A percentile compares a stretch with the other conserved stretches of the same genome.
Evolutionary conservation across 108 stramenopile species (phyloP).

Genomic region (Nannochloropsis salina): DNA sequence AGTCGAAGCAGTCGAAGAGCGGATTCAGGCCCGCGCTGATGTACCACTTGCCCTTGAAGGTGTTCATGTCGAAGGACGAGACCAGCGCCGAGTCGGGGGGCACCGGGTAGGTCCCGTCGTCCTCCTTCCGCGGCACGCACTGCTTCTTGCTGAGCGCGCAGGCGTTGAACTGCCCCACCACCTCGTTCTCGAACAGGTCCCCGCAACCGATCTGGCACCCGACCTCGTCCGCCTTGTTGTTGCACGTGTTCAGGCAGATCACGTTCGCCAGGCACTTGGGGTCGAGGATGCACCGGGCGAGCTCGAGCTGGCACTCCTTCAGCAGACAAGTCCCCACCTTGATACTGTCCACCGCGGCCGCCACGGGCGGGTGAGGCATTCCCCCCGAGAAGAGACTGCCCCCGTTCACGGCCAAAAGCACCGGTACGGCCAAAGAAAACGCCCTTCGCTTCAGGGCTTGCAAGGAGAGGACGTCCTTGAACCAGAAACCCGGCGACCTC

Average conservation of each 20-base stretch:
- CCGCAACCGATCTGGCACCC: conserved; percentile 92
- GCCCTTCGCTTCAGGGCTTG: background rate
- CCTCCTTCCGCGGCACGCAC: conserved; percentile 79
- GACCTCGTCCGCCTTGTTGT: conserved; percentile 70
- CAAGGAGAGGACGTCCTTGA: background rate
- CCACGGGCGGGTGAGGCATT: conserved; percentile 17
- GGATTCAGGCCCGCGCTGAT: conserved; percentile 86
- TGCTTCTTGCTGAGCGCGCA: conserved; percentile 82
- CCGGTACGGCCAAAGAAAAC: background rate
- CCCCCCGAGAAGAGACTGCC: background rate
- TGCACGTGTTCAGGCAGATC: conserved; percentile 76
- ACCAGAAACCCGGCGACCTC: background rate
- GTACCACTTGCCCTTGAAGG: conserved; percentile 83
- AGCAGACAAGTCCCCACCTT: conserved; percentile 41
- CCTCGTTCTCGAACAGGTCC: conserved; percentile 84
- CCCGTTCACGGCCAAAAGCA: background rate
- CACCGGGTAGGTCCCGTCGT: conserved; percentile 81
- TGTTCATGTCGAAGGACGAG: conserved; percentile 68
- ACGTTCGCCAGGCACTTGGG: conserved; percentile 90
- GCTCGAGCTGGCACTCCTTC: conserved; percentile 36
- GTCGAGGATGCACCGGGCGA: conserved; percentile 75
- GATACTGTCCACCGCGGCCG: conserved; percentile 27
- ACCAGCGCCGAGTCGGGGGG: conserved; percentile 62
- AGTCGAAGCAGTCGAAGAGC: conserved; percentile 87
- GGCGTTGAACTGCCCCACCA: conserved; percentile 91